A percentile compares a stretch with the other conserved stretches of the same genome.
Conservation (phyloP, 495 filamentous ascomycete species). For the Neurospora sp. region DNA sequence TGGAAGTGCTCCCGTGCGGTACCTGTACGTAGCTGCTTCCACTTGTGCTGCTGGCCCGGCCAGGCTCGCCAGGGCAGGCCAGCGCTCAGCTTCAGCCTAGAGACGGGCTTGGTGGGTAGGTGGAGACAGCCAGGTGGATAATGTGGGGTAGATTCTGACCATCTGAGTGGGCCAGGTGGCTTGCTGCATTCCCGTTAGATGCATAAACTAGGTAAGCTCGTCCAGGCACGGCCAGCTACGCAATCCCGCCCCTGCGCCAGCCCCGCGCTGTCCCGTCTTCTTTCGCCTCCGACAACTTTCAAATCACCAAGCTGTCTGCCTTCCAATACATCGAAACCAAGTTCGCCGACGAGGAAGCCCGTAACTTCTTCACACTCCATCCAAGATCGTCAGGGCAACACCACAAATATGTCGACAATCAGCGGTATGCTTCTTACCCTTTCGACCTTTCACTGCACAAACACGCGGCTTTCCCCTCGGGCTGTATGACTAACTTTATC, state of each 20-base stretch:
- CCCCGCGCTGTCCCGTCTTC: slow-evolving; percentile 13
- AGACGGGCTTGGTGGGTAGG: neutral
- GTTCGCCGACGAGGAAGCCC: neutral
- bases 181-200: neutral
- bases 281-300: slow-evolving; percentile 13
- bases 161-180: neutral
- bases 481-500: slow-evolving; percentile 6
- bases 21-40: neutral
- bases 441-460: neutral
- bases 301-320: neutral
- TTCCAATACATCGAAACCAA: neutral
- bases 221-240: slow-evolving; percentile 6
- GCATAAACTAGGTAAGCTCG: neutral
- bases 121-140: neutral
- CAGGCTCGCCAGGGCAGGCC: neutral
- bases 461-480: neutral
- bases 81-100: neutral
- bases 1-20: neutral
- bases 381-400: neutral
- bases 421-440: slow-evolving; percentile 11
- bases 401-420: slow-evolving; percentile 17
- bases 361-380: neutral
- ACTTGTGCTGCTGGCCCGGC: neutral
- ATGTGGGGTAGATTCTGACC: neutral
- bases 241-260: slow-evolving; percentile 6